These are phyloP conservation scores for Fusarium sacchari DNA, from an alignment of 2,329 filamentous ascomycete species.

Conservation along the genomic window DNA sequence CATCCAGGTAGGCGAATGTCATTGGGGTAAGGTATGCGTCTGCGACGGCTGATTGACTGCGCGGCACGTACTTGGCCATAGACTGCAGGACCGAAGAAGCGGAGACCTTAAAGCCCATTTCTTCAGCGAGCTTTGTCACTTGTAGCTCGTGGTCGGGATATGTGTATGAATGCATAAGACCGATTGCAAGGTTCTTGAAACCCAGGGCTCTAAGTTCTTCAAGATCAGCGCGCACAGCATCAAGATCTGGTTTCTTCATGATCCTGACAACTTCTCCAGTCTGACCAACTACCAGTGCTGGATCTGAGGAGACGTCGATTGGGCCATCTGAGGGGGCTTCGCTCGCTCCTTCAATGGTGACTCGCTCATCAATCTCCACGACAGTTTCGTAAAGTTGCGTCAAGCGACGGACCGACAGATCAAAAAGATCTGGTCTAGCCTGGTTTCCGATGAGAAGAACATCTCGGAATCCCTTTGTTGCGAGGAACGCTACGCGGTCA, in stretches of 20 bases:
- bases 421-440: constrained; percentile 77
- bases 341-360: constrained; percentile 78
- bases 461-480: constrained; percentile 78
- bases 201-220: constrained; percentile 70
- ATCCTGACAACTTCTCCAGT: constrained; percentile 76
- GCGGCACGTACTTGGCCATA: constrained; percentile 57
- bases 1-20: constrained; percentile 51
- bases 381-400: constrained; percentile 76
- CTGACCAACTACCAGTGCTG: constrained; percentile 72
- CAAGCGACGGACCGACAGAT: constrained; percentile 74
- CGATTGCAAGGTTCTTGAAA: constrained; percentile 63
- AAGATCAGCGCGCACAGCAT: constrained; percentile 64
- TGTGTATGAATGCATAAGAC: constrained; percentile 77
- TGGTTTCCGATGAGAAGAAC: constrained; percentile 79
- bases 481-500: constrained; percentile 74
- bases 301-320: constrained; percentile 53
- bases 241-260: constrained; percentile 66
- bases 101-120: constrained; percentile 56
- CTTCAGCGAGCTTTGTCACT: constrained; percentile 49
- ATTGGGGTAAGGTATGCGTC: constrained; percentile 57
- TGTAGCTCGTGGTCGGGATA: constrained; percentile 65
- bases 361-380: constrained; percentile 78
- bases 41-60: constrained; percentile 55
- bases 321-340: constrained; percentile 71
- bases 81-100: constrained; percentile 52